Percentiles rank a stretch among this genome's conserved stretches.
phyloP scores from a whole-genome alignment of 495 filamentous ascomycete species.

The Chaetomium fimeti region DNA sequence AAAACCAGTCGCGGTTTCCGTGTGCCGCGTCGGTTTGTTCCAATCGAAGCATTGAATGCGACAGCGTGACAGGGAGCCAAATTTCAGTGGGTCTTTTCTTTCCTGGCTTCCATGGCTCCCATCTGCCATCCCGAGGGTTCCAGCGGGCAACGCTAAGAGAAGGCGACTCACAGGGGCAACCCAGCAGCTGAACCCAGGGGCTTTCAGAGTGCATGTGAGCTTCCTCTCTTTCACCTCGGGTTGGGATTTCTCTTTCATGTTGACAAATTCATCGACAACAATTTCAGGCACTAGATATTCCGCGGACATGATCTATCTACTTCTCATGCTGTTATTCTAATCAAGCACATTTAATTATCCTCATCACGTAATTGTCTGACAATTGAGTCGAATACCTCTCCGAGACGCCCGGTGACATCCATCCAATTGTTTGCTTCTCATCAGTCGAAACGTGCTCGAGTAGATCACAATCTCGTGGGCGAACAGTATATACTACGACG shows the following conservation, averaged over 20 bases:
- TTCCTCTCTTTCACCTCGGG: too few relatives aligned
- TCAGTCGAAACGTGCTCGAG: not conserved
- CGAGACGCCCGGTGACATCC: not conserved
- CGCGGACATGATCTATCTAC: not conserved
- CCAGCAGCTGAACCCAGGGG: not conserved
- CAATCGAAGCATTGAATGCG: not conserved
- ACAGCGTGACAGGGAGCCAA: not conserved
- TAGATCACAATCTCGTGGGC: not conserved
- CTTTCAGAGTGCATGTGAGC: not conserved
- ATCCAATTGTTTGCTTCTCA: not conserved
- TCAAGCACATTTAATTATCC: not conserved
- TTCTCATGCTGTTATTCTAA: not conserved
- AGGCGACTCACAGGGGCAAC: not conserved
- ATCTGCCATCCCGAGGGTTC: not conserved
- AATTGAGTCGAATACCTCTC: not conserved
- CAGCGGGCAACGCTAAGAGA: not conserved
- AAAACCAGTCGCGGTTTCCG: not conserved
- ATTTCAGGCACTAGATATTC: not conserved
- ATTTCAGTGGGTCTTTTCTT: conserved; percentile 4
- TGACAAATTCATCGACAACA: not conserved
- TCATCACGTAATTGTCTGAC: not conserved
- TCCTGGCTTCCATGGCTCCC: not conserved
- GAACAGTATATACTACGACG: not conserved
- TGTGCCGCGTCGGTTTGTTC: not conserved
- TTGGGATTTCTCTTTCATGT: not conserved